Conservation (phyloP, 441 rosid genomes). For the Pelargonium cotyledonis region DNA sequence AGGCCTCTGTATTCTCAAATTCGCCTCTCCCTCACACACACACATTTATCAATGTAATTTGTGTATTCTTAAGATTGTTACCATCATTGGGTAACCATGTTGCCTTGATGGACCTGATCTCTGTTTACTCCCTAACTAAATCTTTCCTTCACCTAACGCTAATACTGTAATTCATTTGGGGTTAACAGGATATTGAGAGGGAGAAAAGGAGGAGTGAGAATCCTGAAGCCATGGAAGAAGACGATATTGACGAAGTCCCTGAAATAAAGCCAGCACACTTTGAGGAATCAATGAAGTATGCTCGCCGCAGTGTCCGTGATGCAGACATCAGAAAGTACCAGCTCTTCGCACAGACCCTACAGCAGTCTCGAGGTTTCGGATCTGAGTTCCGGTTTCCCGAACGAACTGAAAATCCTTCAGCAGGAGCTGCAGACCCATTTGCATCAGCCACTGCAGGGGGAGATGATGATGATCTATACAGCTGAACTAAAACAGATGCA, state of each 20-base stretch:
- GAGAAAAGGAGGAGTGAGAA: constrained; percentile 22
- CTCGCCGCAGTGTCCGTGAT: constrained; percentile 29
- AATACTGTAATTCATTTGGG: background rate
- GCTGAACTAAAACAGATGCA: constrained; percentile 14
- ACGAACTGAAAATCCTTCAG: constrained; percentile 25
- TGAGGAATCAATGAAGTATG: constrained; percentile 31
- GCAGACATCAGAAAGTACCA: constrained; percentile 26
- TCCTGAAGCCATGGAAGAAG: constrained; percentile 36
- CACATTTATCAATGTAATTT: too few species aligned
- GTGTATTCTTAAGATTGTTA: too few species aligned
- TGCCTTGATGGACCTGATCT: too few species aligned
- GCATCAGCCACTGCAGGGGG: constrained; percentile 34
- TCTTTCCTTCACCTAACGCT: too few species aligned
- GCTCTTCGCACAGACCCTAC: constrained; percentile 27
- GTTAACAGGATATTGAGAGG: constrained; percentile 31
- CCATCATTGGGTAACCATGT: too few species aligned
- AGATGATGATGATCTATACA: constrained; percentile 52
- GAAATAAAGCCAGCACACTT: constrained; percentile 29
- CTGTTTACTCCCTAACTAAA: too few species aligned
- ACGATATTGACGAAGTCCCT: constrained; percentile 20
- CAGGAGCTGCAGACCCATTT: constrained; percentile 37
- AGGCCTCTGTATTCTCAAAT: too few species aligned
- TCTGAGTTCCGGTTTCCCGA: constrained; percentile 47
- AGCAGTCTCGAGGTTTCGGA: constrained; percentile 36
- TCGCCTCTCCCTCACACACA: too few species aligned